Conservation (phyloP, 805 yeast genomes). For the Ogataea methanolica region DNA sequence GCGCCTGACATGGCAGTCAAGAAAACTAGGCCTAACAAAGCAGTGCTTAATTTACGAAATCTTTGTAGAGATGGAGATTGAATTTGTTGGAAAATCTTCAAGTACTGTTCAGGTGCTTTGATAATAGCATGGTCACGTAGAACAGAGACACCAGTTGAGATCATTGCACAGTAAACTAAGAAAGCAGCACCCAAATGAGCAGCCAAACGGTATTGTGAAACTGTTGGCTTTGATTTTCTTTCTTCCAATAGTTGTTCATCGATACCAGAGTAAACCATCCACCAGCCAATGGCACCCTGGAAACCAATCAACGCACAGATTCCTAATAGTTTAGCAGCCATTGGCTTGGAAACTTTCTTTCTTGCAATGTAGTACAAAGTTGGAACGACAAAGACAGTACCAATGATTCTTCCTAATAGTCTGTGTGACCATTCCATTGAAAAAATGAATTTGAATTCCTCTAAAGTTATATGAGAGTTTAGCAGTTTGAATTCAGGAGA, state of each 20-base stretch:
- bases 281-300: slow-evolving; percentile 98
- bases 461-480: slow-evolving; percentile 83
- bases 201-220: slow-evolving; percentile 89
- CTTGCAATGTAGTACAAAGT: slow-evolving; percentile 74
- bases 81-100: slow-evolving; percentile 51
- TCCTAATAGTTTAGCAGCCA: slow-evolving; percentile 63
- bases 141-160: slow-evolving; percentile 85
- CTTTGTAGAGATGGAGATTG: slow-evolving; percentile 55
- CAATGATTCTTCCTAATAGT: slow-evolving; percentile 87
- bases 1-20: slow-evolving; percentile 97
- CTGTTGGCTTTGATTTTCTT: slow-evolving; percentile 92
- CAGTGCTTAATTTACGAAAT: slow-evolving; percentile 52
- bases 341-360: slow-evolving; percentile 60
- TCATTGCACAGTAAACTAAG: slow-evolving; percentile 78
- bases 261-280: slow-evolving; percentile 98
- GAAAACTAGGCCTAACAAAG: slow-evolving; percentile 66
- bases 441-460: slow-evolving; percentile 91
- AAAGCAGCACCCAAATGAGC: slow-evolving; percentile 95
- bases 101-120: slow-evolving; percentile 56
- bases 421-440: slow-evolving; percentile 98
- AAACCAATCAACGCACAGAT: slow-evolving; percentile 77
- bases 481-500: slow-evolving; percentile 90
- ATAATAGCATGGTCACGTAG: slow-evolving; percentile 69
- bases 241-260: slow-evolving; percentile 74
- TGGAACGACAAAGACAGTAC: slow-evolving; percentile 77